Conservation (phyloP, 257 asterid species). For the Solanum chaucha region DNA sequence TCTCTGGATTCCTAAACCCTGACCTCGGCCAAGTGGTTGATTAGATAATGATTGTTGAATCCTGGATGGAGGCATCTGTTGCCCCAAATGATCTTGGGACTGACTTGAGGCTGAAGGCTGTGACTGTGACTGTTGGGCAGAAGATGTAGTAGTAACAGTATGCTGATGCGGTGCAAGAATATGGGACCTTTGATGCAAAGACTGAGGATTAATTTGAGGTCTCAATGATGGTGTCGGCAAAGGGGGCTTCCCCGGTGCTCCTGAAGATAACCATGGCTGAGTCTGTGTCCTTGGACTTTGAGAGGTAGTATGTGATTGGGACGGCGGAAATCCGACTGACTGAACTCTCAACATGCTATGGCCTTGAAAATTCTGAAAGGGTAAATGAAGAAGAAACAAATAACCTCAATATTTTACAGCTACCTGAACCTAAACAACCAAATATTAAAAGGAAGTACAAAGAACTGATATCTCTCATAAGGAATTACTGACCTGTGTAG, state of each 20-base stretch:
- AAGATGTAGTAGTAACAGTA: constrained; percentile 23
- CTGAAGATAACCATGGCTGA: constrained; percentile 82
- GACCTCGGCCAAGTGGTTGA: constrained; percentile 54
- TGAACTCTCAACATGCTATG: constrained; percentile 64
- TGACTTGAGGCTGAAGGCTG: constrained; percentile 43
- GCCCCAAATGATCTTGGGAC: constrained; percentile 49
- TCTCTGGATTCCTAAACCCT: constrained; percentile 52
- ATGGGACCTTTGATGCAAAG: constrained; percentile 61
- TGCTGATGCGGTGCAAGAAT: constrained; percentile 50
- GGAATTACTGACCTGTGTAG: constrained; percentile 44
- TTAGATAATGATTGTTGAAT: constrained; percentile 42
- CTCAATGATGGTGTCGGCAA: constrained; percentile 53
- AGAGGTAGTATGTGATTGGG: constrained; percentile 50
- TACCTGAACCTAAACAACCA: not conserved
- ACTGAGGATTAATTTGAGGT: constrained; percentile 52
- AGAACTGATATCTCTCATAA: not conserved
- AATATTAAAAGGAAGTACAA: not conserved
- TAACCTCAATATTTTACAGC: not conserved
- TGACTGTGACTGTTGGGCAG: constrained; percentile 29
- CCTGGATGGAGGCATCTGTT: constrained; percentile 51
- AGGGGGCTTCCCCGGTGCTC: constrained; percentile 70
- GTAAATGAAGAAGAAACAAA: not conserved
- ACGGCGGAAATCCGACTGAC: constrained; percentile 45
- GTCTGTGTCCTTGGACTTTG: constrained; percentile 50
- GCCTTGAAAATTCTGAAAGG: constrained; percentile 58